phyloP scores from a whole-genome alignment of 2,329 filamentous ascomycete species.

The Penicillium hesseltinei region DNA sequence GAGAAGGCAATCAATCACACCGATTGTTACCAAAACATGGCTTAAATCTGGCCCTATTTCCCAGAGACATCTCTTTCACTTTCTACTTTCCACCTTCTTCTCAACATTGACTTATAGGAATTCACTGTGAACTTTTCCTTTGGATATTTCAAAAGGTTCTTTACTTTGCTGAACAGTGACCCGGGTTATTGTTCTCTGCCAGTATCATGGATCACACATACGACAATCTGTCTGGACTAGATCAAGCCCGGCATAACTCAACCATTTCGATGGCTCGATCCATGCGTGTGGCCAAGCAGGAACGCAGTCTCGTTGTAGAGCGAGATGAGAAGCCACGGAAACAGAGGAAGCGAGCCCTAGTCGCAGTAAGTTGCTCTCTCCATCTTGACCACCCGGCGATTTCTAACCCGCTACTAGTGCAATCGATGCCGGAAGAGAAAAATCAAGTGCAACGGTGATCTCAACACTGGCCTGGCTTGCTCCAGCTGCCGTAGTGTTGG shows the following conservation, averaged over 20 bases:
- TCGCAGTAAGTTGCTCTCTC: slow-evolving; percentile 44
- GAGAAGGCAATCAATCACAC: slow-evolving; percentile 24
- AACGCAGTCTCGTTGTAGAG: slow-evolving; percentile 26
- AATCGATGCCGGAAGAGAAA: slow-evolving; percentile 87
- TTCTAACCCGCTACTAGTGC: slow-evolving; percentile 58
- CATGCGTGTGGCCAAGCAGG: slow-evolving; percentile 28
- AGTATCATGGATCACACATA: slow-evolving; percentile 9
- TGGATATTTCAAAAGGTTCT: slow-evolving; percentile 11
- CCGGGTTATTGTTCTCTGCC: not conserved
- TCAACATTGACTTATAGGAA: slow-evolving; percentile 9
- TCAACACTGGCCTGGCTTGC: slow-evolving; percentile 73
- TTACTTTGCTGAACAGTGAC: not conserved
- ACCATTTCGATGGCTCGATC: slow-evolving; percentile 27
- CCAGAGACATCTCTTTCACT: slow-evolving; percentile 25
- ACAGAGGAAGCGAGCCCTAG: slow-evolving; percentile 52
- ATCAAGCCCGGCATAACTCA: slow-evolving; percentile 21
- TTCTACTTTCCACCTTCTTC: slow-evolving; percentile 21
- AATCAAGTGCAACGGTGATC: slow-evolving; percentile 89
- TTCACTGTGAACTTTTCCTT: slow-evolving; percentile 6
- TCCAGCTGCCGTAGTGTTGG: slow-evolving; percentile 77
- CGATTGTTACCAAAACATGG: slow-evolving; percentile 31
- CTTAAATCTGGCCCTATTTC: slow-evolving; percentile 35
- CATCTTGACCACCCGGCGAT: not conserved
- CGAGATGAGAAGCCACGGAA: slow-evolving; percentile 40
- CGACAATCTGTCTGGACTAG: slow-evolving; percentile 4